Evolutionary conservation across 768 basidiomycete species (phyloP), one percentile per base, ranked within the genome.

Genomic region (Suillus spraguei): DNA sequence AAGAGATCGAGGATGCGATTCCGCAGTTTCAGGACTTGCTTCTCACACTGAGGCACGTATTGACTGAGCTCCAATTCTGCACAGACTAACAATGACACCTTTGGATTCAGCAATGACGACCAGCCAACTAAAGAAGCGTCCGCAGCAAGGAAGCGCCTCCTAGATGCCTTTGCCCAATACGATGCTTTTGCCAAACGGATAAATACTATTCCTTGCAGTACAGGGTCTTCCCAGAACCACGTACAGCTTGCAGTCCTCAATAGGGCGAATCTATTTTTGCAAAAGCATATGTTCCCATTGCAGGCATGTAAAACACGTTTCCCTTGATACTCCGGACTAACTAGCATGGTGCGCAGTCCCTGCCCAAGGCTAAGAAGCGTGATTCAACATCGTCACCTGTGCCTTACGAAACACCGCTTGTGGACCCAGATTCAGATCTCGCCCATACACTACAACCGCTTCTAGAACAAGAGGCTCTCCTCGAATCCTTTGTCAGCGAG

Each of bases 1-100:
- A 85, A 60, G 95, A 98, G 67, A 95, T 99, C n/a, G 92, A 94
- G 71, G 90, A 90, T 38, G 78, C 86, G 2, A 81, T 99, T 5
- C 94, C 95, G 4, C 87, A 89, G 66, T 96, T 97, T 72, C 94
- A 97, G 68, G 95, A 97, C 70, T 81, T 95, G 32, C 74, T 97
- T 35, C 73, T 91, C 47, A 85, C 82, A 11, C 79, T 96, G 41
- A 89, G 79, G 91, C 92, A 63, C 63, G 36, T 10, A 38, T 44
- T n/a, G 16, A 33, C 42, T 32, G 16, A 22, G 32, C 13, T 17
- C 20, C 55, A 71, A 80, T 60, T 72, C 78, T 42, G 75, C 41
- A 28, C 20, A 20, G 50, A 39, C n/a, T 38, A 58, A 17, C 49
- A 9, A 38, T n/a, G 47, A 28, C 28, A 5, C 36, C 17, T 35